Percentiles rank a stretch among this genome's conserved stretches.
phyloP scores from a whole-genome alignment of 352 stramenopile genomes.

The Pythium rishiriense region DNA sequence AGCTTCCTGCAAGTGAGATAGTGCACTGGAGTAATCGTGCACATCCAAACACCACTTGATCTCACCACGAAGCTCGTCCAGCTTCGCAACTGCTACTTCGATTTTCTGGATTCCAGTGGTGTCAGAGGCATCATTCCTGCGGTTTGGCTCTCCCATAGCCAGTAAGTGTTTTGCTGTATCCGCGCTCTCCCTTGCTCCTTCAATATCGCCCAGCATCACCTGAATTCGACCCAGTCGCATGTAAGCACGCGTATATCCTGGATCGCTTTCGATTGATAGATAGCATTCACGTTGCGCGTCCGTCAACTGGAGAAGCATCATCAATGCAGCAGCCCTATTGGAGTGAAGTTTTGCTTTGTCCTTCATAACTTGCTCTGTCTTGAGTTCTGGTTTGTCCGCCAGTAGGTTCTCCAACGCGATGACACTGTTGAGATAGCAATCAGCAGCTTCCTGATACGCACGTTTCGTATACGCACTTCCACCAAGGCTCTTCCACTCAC shows the following conservation, averaged over 20 bases:
- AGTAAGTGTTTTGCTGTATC: conserved; percentile 48
- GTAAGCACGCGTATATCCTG: conserved; percentile 73
- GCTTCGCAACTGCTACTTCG: conserved; percentile 46
- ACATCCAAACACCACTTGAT: conserved; percentile 63
- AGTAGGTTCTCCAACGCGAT: conserved; percentile 50
- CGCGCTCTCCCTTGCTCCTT: conserved; percentile 52
- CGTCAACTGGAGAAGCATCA: conserved; percentile 75
- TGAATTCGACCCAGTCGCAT: conserved; percentile 70
- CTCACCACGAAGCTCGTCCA: conserved; percentile 46
- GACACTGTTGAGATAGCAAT: conserved; percentile 44
- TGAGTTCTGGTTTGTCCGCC: conserved; percentile 29
- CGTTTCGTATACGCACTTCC: conserved; percentile 43
- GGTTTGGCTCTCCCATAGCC: conserved; percentile 20
- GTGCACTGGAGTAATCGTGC: conserved; percentile 45
- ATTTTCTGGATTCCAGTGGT: conserved; percentile 51
- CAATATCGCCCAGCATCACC: conserved; percentile 60
- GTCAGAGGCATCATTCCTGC: conserved; percentile 40
- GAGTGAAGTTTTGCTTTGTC: conserved; percentile 83
- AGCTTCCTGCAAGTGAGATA: conserved; percentile 51
- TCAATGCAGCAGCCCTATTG: conserved; percentile 74
- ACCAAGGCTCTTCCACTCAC: conserved; percentile 62
- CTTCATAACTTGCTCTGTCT: conserved; percentile 44
- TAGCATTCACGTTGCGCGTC: conserved; percentile 74
- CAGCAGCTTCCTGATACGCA: conserved; percentile 53
- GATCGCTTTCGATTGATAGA: conserved; percentile 61